Base-by-base conservation (phyloP, 2,329 filamentous ascomycete genomes). In the Monilinia fructicola region DNA sequence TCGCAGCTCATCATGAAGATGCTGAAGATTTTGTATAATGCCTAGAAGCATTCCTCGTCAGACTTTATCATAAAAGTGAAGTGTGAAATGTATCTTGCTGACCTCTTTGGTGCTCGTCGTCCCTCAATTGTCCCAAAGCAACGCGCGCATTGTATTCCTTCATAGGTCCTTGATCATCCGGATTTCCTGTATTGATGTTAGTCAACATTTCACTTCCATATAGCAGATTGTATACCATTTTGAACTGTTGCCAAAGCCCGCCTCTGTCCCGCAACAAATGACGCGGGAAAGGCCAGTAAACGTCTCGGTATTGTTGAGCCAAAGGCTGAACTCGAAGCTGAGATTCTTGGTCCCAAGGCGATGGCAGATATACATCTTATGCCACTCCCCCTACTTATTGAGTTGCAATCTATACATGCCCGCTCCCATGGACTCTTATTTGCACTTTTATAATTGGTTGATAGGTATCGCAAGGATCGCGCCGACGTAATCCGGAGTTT, bases 21-120 rank as follows among this genome's bases (percentile, higher is more conserved):
- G 88, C 79, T 99, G 92, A 7, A 99, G 83, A 74, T 87, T 91
- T 76, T 95, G 87, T 73, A 99, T 93, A 72, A 99, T 94, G 53
- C 88, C 92, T 93, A 69, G 52, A 63, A 66, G 38, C 66, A 66
- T 42, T 60, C 69, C 60, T 69, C 68, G 68, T 60, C 44, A 61
- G 58, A 50, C 14, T 26, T 59, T 38, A 35, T 54, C 18, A 66
- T n/a, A 11, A n/a, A 52, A 52, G 38, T 44, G 55, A 40, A 54
- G 14, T 40, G 53, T 21, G 28, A 21, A 21, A 35, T 28, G 54
- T 18, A 28, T 52, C 26, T 40, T 58, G 54, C 81, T 72, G 80
- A 93, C 91, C 89, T 83, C 95, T 83, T 78, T 99, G 95, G 78
- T 97, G 91, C 71, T 92, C 87, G 77, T 99, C 95, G 77, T 98